Evolutionary conservation across 2,329 filamentous ascomycete species (phyloP).

Genomic region (Venturia pyrina): DNA sequence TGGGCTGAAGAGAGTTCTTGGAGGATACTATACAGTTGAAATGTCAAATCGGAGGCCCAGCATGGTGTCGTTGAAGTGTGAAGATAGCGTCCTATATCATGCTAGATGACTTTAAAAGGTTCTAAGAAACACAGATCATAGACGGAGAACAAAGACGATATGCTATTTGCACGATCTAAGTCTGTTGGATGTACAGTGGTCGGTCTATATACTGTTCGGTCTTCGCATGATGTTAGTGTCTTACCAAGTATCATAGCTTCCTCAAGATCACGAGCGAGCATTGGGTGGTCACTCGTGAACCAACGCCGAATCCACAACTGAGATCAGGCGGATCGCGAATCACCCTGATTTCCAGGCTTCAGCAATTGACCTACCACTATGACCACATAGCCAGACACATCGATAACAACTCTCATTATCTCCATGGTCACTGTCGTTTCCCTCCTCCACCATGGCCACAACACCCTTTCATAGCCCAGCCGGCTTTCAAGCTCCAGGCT

Average conservation of each 20-base stretch:
- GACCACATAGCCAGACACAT: background rate
- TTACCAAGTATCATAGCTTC: background rate
- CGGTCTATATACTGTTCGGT: too few relatives aligned
- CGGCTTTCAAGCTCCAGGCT: background rate
- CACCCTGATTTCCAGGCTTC: background rate
- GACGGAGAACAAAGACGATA: too few relatives aligned
- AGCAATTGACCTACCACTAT: background rate
- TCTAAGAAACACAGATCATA: too few relatives aligned
- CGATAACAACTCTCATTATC: background rate
- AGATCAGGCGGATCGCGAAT: background rate
- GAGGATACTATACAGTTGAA: too few relatives aligned
- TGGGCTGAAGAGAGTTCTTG: too few relatives aligned
- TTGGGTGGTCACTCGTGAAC: background rate
- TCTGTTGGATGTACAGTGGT: background rate
- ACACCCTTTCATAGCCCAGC: conserved; percentile 10
- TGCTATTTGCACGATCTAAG: background rate
- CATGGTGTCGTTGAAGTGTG: too few relatives aligned
- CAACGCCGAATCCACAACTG: background rate
- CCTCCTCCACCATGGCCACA: conserved; percentile 1
- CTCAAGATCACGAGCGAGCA: background rate
- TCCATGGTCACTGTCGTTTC: background rate
- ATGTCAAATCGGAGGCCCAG: too few relatives aligned
- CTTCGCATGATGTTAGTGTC: too few relatives aligned
- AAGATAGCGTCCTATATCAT: too few relatives aligned
- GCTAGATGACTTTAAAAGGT: too few relatives aligned